phyloP scores from a whole-genome alignment of 2,329 filamentous ascomycete species.

The Fusarium cicatricum region DNA sequence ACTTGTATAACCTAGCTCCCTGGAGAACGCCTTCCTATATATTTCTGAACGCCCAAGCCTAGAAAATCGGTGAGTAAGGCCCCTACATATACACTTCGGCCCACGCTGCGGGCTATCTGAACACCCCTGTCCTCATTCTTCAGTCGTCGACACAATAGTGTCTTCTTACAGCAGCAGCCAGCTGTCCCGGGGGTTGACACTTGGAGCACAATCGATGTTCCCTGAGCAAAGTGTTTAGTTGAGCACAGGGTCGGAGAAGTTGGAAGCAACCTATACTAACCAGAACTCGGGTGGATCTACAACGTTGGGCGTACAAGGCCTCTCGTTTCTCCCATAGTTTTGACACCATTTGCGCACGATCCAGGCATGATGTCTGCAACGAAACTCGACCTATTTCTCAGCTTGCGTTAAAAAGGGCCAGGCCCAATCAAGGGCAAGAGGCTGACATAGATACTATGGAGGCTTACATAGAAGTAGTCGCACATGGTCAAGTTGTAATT shows the following conservation, averaged over 20 bases:
- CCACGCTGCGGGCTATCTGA: no score
- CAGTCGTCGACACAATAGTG: slow-evolving; percentile 21
- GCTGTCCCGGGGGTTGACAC: slow-evolving; percentile 32
- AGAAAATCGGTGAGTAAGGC: background rate
- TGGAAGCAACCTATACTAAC: slow-evolving; percentile 20
- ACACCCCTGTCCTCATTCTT: background rate
- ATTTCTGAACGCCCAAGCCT: slow-evolving; percentile 1
- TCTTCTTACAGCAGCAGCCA: slow-evolving; percentile 30
- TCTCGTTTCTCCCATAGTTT: slow-evolving; percentile 35
- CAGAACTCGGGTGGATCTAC: slow-evolving; percentile 39
- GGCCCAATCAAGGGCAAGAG: no score
- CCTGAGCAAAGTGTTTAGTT: slow-evolving; percentile 5
- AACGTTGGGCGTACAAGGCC: slow-evolving; percentile 34
- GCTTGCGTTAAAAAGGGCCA: slow-evolving; percentile 1
- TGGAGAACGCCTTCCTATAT: no score
- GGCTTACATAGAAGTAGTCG: slow-evolving; percentile 38
- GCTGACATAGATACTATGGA: background rate
- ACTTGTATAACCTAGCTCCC: no score
- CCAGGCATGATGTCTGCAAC: slow-evolving; percentile 37
- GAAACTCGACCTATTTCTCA: slow-evolving; percentile 33
- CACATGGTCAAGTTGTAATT: slow-evolving; percentile 26
- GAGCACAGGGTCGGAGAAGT: background rate
- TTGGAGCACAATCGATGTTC: slow-evolving; percentile 31
- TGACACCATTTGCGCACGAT: slow-evolving; percentile 38
- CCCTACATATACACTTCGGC: no score